These are phyloP conservation scores for Calonectria pseudoreteaudii DNA, from an alignment of 2,329 filamentous ascomycete genomes.

Conservation along the genomic window DNA sequence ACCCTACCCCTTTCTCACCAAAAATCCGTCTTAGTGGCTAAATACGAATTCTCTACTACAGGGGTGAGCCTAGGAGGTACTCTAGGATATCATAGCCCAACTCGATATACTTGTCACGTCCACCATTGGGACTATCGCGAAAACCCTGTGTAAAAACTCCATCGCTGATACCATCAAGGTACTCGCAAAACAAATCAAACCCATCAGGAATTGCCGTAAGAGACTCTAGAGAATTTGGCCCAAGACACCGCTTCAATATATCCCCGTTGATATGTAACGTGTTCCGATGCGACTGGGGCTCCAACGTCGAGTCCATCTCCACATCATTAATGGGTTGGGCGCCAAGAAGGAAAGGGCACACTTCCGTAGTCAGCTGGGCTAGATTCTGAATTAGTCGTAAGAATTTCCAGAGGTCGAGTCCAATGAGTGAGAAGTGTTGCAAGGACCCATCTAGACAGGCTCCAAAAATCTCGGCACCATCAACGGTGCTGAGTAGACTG, in stretches of 20 bases:
- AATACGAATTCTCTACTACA: conserved; percentile 47
- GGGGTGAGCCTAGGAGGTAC: conserved; percentile 62
- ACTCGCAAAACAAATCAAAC: conserved; percentile 57
- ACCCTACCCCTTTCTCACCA: neutral
- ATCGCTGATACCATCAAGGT: conserved; percentile 63
- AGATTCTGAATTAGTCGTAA: conserved; percentile 81
- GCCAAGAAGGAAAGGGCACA: conserved; percentile 61
- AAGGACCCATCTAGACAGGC: conserved; percentile 77
- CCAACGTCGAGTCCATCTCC: conserved; percentile 38
- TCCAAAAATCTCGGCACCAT: conserved; percentile 69
- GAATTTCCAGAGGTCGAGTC: conserved; percentile 72
- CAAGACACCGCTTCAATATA: conserved; percentile 67
- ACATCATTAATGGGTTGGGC: conserved; percentile 21
- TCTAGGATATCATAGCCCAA: conserved; percentile 67
- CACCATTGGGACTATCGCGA: conserved; percentile 36
- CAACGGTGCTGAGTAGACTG: conserved; percentile 54
- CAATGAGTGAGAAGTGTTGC: conserved; percentile 76
- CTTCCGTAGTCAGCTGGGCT: conserved; percentile 58
- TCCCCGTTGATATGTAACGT: conserved; percentile 77
- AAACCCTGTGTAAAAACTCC: conserved; percentile 54
- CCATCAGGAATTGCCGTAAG: conserved; percentile 51
- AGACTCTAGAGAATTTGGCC: conserved; percentile 57
- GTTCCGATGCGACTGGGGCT: conserved; percentile 54
- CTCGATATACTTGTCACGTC: conserved; percentile 53
- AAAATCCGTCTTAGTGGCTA: neutral